Percentiles rank a stretch among this genome's conserved stretches.
These are phyloP conservation scores for Nicotiana knightiana DNA, from an alignment of 257 asterid species.

Conservation along the genomic window DNA sequence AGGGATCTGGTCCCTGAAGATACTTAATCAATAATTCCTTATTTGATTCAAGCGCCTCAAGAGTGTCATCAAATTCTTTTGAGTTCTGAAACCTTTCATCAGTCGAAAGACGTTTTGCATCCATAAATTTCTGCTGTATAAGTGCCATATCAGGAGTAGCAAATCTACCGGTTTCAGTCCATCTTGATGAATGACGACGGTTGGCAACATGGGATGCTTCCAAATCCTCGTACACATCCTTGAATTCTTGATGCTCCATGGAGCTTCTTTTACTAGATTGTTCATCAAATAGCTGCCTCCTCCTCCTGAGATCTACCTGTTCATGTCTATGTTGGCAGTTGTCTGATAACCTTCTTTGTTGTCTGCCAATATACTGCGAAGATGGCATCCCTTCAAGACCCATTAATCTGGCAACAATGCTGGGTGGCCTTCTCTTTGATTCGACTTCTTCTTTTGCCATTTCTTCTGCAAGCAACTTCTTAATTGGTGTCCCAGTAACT, in stretches of 20 bases:
- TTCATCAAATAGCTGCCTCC: slow-evolving; percentile 26
- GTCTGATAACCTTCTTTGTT: slow-evolving; percentile 39
- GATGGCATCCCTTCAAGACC: slow-evolving; percentile 79
- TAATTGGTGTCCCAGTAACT: slow-evolving; percentile 51
- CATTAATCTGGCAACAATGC: slow-evolving; percentile 74
- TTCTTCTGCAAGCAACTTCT: slow-evolving; percentile 70
- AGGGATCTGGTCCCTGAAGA: slow-evolving; percentile 44
- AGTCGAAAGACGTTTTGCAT: slow-evolving; percentile 42
- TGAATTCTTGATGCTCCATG: slow-evolving; percentile 52
- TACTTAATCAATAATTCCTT: slow-evolving; percentile 40
- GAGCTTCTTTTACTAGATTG: slow-evolving; percentile 35
- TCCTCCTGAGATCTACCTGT: slow-evolving; percentile 12
- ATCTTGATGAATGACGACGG: slow-evolving; percentile 58
- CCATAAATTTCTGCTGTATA: slow-evolving; percentile 47
- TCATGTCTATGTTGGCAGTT: slow-evolving; percentile 32
- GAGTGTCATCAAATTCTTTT: slow-evolving; percentile 39
- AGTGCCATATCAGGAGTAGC: slow-evolving; percentile 46
- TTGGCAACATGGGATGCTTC: slow-evolving; percentile 70
- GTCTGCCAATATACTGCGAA: slow-evolving; percentile 37
- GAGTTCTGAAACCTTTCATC: slow-evolving; percentile 45
- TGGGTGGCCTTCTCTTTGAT: slow-evolving; percentile 48
- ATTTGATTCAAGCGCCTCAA: slow-evolving; percentile 48
- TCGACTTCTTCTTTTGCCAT: slow-evolving; percentile 71
- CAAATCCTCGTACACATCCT: slow-evolving; percentile 79
- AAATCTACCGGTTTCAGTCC: slow-evolving; percentile 48